phyloP scores from a whole-genome alignment of 345 rosid genomes.

The Corchorus capsularis region DNA sequence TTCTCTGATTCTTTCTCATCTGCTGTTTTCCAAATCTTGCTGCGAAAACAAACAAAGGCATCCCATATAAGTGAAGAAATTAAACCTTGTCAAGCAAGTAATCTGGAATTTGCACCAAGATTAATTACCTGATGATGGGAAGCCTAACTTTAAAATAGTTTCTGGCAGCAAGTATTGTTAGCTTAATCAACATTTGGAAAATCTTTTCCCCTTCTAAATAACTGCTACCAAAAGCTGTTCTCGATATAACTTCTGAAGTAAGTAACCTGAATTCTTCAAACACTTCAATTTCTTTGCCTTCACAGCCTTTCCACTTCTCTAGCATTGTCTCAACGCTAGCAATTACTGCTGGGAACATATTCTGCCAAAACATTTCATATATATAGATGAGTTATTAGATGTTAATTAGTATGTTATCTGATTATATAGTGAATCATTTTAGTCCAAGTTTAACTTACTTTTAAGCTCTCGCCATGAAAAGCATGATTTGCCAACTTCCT shows the following conservation, averaged over 20 bases:
- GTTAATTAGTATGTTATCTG: too few relatives aligned
- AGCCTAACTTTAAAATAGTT: constrained; percentile 23
- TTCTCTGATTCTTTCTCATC: constrained; percentile 2
- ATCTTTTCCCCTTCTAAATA: constrained; percentile 43
- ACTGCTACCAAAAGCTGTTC: constrained; percentile 54
- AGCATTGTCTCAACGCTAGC: constrained; percentile 45
- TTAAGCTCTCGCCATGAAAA: constrained; percentile 49
- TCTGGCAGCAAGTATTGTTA: constrained; percentile 15
- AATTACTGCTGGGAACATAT: constrained; percentile 38
- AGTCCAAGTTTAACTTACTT: constrained; percentile 14
- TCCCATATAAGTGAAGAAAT: neutral
- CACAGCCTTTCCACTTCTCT: constrained; percentile 38
- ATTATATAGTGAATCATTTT: neutral
- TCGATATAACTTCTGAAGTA: constrained; percentile 49
- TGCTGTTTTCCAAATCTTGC: neutral
- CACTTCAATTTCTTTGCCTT: constrained; percentile 42
- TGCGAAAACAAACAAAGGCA: neutral
- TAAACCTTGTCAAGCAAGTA: too few relatives aligned
- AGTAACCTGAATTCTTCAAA: constrained; percentile 36
- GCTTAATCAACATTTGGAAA: constrained; percentile 37
- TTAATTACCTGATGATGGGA: constrained; percentile 36
- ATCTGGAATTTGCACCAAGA: too few relatives aligned
- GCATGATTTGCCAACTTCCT: constrained; percentile 49
- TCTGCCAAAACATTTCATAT: constrained; percentile 14
- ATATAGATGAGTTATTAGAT: too few relatives aligned